Percentiles rank a stretch among this genome's conserved stretches.
Conservation (phyloP, 2,329 filamentous ascomycete genomes). For the Exophiala lecanii-corni region DNA sequence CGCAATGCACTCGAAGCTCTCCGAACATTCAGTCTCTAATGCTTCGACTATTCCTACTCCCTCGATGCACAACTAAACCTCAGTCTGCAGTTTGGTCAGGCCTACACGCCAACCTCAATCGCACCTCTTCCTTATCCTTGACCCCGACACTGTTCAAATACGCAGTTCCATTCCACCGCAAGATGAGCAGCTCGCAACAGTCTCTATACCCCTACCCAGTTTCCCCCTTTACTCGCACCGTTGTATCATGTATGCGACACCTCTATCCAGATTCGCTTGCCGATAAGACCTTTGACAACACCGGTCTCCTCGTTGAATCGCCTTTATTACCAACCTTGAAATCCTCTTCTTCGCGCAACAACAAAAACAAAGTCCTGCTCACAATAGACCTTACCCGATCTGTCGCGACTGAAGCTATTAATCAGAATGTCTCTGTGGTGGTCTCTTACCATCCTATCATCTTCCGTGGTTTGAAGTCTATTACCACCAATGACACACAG, state of each 20-base stretch:
- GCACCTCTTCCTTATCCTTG: no score
- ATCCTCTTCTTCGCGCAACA: slow-evolving; percentile 34
- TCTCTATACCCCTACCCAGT: slow-evolving; percentile 21
- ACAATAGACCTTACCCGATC: slow-evolving; percentile 87
- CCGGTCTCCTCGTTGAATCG: slow-evolving; percentile 71
- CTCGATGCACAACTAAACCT: no score
- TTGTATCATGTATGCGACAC: slow-evolving; percentile 73
- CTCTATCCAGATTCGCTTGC: slow-evolving; percentile 88
- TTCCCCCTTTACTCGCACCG: slow-evolving; percentile 61
- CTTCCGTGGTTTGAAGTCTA: slow-evolving; percentile 83
- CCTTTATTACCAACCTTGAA: slow-evolving; percentile 53
- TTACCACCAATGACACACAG: slow-evolving; percentile 79
- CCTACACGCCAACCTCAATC: no score
- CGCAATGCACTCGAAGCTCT: no score
- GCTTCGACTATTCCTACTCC: no score
- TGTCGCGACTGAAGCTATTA: slow-evolving; percentile 86
- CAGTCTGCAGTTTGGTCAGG: no score
- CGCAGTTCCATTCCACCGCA: slow-evolving; percentile 7
- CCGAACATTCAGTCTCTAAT: no score
- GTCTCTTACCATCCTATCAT: slow-evolving; percentile 97
- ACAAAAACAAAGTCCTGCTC: slow-evolving; percentile 66
- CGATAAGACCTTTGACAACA: slow-evolving; percentile 91
- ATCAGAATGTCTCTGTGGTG: slow-evolving; percentile 69
- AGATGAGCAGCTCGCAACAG: slow-evolving; percentile 13
- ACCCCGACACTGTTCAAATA: no score